Evolutionary conservation across 805 yeast species (phyloP).

Genomic region (Osmozyma mogii): DNA sequence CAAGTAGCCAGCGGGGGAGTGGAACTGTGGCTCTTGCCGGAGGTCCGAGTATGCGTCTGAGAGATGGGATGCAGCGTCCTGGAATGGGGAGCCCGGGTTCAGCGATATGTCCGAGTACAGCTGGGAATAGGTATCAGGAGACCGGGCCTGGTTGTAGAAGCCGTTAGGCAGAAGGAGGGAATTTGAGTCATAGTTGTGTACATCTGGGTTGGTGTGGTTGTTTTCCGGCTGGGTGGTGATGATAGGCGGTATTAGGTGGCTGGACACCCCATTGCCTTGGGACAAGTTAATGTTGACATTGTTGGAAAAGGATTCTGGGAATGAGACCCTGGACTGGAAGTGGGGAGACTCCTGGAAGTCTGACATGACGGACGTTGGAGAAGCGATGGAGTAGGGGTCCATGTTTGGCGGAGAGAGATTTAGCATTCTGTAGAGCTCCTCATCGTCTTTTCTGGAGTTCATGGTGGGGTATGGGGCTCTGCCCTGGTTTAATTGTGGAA

Average conservation of each 20-base stretch:
- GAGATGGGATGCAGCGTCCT: slow-evolving; percentile 29
- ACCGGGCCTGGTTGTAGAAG: slow-evolving; percentile 13
- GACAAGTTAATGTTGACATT: slow-evolving; percentile 7
- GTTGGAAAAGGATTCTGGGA: slow-evolving; percentile 2
- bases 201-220: slow-evolving; percentile 6
- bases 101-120: slow-evolving; percentile 30
- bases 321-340: neutral
- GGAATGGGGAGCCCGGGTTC: slow-evolving; percentile 29
- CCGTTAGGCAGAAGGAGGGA: too few species aligned
- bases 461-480: neutral
- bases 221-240: slow-evolving; percentile 6
- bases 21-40: slow-evolving; percentile 6
- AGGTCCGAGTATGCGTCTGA: slow-evolving; percentile 9
- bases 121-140: slow-evolving; percentile 13
- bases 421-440: slow-evolving; percentile 22
- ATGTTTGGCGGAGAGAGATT: slow-evolving; percentile 22
- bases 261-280: slow-evolving; percentile 4
- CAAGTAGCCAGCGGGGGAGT: slow-evolving; percentile 1
- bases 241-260: slow-evolving; percentile 8
- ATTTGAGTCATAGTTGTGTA: too few species aligned
- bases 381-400: neutral
- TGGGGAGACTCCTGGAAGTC: neutral
- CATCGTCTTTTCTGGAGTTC: slow-evolving; percentile 14
- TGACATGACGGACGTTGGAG: too few species aligned
- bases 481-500: too few species aligned